phyloP scores from a whole-genome alignment of 2,329 filamentous ascomycete species.

The Nemania sp. region DNA sequence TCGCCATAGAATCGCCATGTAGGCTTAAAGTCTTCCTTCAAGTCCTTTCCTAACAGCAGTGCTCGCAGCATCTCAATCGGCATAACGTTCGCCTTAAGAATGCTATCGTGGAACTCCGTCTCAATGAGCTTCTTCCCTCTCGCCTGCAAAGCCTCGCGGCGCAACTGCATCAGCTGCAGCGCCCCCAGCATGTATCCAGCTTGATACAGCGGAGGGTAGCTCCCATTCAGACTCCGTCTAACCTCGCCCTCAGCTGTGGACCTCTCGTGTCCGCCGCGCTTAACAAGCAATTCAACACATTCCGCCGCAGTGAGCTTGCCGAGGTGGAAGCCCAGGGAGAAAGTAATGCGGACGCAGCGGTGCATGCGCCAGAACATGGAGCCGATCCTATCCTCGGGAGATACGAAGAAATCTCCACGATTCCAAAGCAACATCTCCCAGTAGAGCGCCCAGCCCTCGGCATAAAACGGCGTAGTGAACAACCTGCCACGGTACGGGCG shows the following conservation, averaged over 20 bases:
- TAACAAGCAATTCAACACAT: conserved; percentile 60
- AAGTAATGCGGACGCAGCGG: conserved; percentile 61
- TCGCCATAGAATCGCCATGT: conserved; percentile 54
- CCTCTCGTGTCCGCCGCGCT: conserved; percentile 61
- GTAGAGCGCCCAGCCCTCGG: conserved; percentile 65
- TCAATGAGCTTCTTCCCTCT: conserved; percentile 44
- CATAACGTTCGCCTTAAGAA: conserved; percentile 56
- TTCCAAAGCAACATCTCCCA: conserved; percentile 64
- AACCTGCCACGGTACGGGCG: conserved; percentile 51
- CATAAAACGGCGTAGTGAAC: conserved; percentile 61
- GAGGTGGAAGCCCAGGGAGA: conserved; percentile 61
- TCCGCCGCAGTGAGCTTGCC: conserved; percentile 56
- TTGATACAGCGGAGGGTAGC: conserved; percentile 62
- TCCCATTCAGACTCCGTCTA: conserved; percentile 56
- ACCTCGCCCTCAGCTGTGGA: conserved; percentile 64
- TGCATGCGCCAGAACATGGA: conserved; percentile 67
- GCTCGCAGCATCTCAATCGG: conserved; percentile 58
- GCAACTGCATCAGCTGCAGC: conserved; percentile 56
- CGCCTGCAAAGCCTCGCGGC: conserved; percentile 51
- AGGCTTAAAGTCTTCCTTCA: conserved; percentile 49
- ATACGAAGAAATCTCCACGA: conserved; percentile 53
- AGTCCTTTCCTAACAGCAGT: conserved; percentile 46
- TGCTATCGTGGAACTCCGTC: conserved; percentile 58
- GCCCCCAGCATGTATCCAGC: conserved; percentile 63
- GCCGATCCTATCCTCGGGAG: conserved; percentile 57